These are phyloP conservation scores for Orbilia oligospora DNA, from an alignment of 2,329 filamentous ascomycete species.

Conservation along the genomic window DNA sequence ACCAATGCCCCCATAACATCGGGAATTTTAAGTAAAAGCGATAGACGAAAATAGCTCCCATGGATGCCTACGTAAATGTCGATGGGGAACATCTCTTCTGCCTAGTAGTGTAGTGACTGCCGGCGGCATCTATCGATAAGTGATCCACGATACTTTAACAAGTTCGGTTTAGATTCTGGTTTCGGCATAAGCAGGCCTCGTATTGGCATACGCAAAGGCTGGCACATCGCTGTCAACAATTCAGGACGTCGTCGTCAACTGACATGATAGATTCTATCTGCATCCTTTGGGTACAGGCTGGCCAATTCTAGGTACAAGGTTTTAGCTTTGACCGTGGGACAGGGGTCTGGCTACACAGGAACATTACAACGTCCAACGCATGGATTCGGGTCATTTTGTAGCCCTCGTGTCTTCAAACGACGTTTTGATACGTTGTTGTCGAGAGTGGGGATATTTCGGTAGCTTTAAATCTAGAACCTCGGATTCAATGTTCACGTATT, in stretches of 20 bases:
- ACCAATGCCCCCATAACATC: background rate
- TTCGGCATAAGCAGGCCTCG: background rate
- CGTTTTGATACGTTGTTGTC: background rate
- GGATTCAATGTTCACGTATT: background rate
- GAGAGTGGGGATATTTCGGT: too few species aligned
- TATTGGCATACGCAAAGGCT: constrained; percentile 8
- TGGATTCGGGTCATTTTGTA: background rate
- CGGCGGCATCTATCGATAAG: background rate
- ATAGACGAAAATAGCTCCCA: background rate
- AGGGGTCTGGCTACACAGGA: background rate
- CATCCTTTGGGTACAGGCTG: constrained; percentile 16
- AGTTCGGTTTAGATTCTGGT: background rate
- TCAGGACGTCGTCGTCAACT: background rate
- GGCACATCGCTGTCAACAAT: background rate
- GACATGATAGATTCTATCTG: background rate
- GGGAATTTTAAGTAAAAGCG: background rate
- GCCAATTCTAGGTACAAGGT: background rate
- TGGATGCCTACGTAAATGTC: background rate
- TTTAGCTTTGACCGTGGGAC: background rate
- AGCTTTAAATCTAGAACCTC: background rate
- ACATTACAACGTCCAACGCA: constrained; percentile 4
- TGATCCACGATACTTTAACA: background rate
- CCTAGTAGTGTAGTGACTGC: background rate
- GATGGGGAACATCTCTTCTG: background rate
- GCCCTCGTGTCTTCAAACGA: background rate